Evolutionary conservation across 2,329 filamentous ascomycete species (phyloP).

Genomic region (Penicillium sp.): DNA sequence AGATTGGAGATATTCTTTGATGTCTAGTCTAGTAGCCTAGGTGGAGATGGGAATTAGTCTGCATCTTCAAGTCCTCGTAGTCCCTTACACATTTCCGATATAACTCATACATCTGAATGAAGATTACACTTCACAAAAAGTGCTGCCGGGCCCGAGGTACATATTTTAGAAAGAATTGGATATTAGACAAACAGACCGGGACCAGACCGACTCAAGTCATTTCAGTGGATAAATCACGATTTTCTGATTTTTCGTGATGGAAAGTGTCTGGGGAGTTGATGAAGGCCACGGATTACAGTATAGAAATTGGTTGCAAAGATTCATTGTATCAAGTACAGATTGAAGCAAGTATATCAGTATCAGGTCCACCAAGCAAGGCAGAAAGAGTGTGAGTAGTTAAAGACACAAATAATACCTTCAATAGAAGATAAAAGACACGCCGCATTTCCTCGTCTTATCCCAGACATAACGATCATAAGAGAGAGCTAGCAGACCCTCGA

Average conservation of each 20-base stretch:
- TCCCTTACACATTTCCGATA: too few species aligned
- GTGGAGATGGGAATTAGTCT: too few species aligned
- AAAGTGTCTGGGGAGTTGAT: too few species aligned
- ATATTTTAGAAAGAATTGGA: too few species aligned
- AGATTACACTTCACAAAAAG: too few species aligned
- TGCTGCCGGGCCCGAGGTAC: too few species aligned
- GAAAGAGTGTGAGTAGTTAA: conserved; percentile 9
- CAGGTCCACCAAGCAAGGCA: conserved; percentile 15
- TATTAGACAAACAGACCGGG: too few species aligned
- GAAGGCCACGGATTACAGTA: background rate
- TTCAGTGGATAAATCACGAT: too few species aligned
- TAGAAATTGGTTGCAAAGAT: background rate
- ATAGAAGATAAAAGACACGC: conserved; percentile 11
- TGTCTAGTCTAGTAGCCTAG: background rate
- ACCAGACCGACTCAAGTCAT: too few species aligned
- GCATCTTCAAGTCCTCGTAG: too few species aligned
- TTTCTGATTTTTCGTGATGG: too few species aligned
- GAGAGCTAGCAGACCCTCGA: conserved; percentile 4
- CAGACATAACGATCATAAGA: conserved; percentile 1
- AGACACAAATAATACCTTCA: conserved; percentile 8
- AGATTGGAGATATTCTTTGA: background rate
- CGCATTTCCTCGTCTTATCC: conserved; percentile 10
- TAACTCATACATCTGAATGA: too few species aligned
- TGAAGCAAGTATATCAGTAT: conserved; percentile 23
- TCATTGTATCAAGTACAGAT: conserved; percentile 21